These are phyloP conservation scores for Phytophthora citricola DNA, from an alignment of 352 stramenopile species.

Conservation along the genomic window DNA sequence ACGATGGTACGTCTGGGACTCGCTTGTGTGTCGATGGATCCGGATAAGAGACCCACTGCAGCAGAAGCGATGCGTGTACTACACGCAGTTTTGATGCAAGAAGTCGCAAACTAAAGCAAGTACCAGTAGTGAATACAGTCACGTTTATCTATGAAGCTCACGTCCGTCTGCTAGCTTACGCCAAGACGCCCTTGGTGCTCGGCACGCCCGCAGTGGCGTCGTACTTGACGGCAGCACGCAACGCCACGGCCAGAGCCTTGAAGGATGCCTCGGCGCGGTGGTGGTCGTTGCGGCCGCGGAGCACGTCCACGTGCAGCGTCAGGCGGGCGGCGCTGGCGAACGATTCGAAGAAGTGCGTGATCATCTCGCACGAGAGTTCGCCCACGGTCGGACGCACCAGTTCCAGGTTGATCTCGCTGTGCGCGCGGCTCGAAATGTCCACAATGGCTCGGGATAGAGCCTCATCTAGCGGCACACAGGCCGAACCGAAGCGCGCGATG, in stretches of 20 bases:
- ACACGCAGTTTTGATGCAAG: constrained; percentile 11
- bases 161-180: constrained; percentile 35
- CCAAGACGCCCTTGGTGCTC: constrained; percentile 93
- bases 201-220: constrained; percentile 89
- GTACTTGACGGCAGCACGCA: constrained; percentile 78
- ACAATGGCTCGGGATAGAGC: constrained; percentile 92
- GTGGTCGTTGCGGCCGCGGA: constrained; percentile 93
- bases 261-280: constrained; percentile 93
- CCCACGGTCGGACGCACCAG: constrained; percentile 86
- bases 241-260: constrained; percentile 90
- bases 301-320: constrained; percentile 93
- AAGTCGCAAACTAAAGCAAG: background rate
- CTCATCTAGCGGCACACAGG: constrained; percentile 92
- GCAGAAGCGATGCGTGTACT: constrained; percentile 20
- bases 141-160: too few relatives aligned
- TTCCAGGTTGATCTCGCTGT: constrained; percentile 90
- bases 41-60: constrained; percentile 22
- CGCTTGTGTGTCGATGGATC: constrained; percentile 40
- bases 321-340: constrained; percentile 92
- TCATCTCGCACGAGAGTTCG: constrained; percentile 94
- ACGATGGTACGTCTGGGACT: constrained; percentile 26
- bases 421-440: constrained; percentile 95
- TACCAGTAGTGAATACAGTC: background rate
- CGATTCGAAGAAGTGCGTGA: constrained; percentile 95
- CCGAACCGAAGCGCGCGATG: constrained; percentile 91